Percentiles rank a stretch among this genome's conserved stretches.
Conservation (phyloP, 768 basidiomycete species). For the Boletus edulis region DNA sequence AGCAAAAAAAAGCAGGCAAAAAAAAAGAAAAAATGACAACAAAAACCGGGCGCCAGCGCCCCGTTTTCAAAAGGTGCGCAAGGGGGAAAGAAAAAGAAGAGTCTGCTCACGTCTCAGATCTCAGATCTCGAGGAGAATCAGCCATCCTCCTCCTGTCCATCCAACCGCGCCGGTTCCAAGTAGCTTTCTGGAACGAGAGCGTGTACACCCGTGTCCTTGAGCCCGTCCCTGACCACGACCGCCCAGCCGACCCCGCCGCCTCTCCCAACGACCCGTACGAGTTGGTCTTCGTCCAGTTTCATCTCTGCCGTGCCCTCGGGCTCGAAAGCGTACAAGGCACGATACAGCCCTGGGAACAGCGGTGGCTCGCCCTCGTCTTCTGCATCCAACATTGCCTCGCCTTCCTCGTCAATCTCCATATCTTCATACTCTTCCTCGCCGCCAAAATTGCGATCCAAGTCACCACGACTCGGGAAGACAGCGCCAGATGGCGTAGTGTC, state of each 20-base stretch:
- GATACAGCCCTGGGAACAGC: conserved; percentile 69
- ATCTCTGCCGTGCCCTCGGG: conserved; percentile 85
- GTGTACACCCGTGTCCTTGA: conserved; percentile 43
- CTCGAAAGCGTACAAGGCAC: conserved; percentile 74
- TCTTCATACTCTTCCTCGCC: conserved; percentile 29
- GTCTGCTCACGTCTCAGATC: background rate
- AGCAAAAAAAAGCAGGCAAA: background rate
- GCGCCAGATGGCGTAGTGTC: conserved; percentile 1
- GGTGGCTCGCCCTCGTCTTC: conserved; percentile 30
- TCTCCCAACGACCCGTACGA: conserved; percentile 68
- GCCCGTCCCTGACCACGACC: conserved; percentile 50
- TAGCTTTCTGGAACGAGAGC: conserved; percentile 82
- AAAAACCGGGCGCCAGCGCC: conserved; percentile 16
- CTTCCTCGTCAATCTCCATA: conserved; percentile 31
- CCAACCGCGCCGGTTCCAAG: conserved; percentile 53
- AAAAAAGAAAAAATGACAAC: background rate
- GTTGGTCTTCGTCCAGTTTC: conserved; percentile 72
- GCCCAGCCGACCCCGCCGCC: conserved; percentile 84
- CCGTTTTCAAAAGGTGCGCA: background rate
- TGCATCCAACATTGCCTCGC: conserved; percentile 18
- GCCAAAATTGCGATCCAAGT: conserved; percentile 50
- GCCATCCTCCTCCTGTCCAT: conserved; percentile 18
- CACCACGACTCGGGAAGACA: conserved; percentile 37
- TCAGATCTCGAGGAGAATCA: background rate
- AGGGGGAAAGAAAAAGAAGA: background rate